Evolutionary conservation across 2,329 filamentous ascomycete genomes (phyloP).

Genomic region (Ceratocystis cubensis): DNA sequence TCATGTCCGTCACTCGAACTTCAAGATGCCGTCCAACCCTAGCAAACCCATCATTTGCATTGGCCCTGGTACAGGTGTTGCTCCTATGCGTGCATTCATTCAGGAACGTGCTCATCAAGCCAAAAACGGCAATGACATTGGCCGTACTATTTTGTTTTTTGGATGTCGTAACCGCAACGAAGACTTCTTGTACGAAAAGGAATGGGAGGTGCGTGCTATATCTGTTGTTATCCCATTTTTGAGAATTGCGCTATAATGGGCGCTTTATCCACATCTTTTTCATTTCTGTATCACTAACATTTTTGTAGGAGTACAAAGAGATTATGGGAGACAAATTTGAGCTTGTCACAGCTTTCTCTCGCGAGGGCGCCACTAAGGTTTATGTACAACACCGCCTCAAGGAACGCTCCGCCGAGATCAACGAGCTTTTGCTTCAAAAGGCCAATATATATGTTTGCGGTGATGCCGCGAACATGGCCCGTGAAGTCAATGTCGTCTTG

Average conservation of each 20-base stretch:
- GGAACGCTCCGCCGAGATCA: conserved; percentile 71
- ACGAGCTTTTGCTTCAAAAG: conserved; percentile 71
- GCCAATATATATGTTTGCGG: conserved; percentile 98
- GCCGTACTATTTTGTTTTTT: conserved; percentile 84
- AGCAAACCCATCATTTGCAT: conserved; percentile 92
- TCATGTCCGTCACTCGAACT: conserved; percentile 95
- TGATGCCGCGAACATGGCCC: conserved; percentile 93
- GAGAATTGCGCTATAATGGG: background rate
- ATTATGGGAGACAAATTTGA: conserved; percentile 79
- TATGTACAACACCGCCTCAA: conserved; percentile 92
- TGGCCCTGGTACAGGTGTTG: conserved; percentile 90
- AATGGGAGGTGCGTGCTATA: conserved; percentile 67
- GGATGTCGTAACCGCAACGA: conserved; percentile 80
- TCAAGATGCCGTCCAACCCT: conserved; percentile 94
- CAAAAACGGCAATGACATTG: conserved; percentile 66
- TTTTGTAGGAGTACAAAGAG: conserved; percentile 61
- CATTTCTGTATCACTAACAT: conserved; percentile 24
- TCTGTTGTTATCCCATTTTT: background rate
- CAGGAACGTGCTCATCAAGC: conserved; percentile 84
- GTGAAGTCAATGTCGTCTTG: conserved; percentile 80
- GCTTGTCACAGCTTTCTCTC: conserved; percentile 89
- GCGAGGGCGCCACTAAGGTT: conserved; percentile 74
- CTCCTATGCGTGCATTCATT: conserved; percentile 88
- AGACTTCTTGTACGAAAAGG: conserved; percentile 82
- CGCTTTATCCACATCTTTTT: background rate